Evolutionary conservation across 106 monocot genomes (phyloP).

Genomic region (Hemerocallis citrina): DNA sequence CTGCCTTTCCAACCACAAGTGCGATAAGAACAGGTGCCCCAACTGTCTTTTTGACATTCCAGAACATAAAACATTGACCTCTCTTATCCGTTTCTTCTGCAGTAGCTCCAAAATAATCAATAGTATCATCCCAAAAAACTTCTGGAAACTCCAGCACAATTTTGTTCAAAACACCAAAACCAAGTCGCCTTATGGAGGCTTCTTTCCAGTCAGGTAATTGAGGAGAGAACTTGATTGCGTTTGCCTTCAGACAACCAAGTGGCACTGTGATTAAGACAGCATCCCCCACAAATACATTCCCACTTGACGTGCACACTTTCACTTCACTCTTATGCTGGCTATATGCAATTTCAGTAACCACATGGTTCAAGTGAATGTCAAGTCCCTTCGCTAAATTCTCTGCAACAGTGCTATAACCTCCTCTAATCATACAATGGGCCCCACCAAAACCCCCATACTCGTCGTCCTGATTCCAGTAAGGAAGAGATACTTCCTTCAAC

Average conservation of each 20-base stretch:
- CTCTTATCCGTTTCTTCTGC: constrained; percentile 67
- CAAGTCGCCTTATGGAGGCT: constrained; percentile 72
- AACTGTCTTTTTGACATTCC: constrained; percentile 98
- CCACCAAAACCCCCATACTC: constrained; percentile 97
- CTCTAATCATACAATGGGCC: constrained; percentile 99
- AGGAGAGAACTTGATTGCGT: constrained; percentile 74
- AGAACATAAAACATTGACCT: constrained; percentile 97
- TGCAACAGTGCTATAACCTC: constrained; percentile 69
- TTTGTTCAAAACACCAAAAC: constrained; percentile 97
- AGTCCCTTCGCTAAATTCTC: constrained; percentile 70
- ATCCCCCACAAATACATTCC: constrained; percentile 64
- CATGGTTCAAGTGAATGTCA: constrained; percentile 63
- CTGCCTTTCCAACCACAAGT: constrained; percentile 92
- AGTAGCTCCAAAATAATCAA: constrained; percentile 99
- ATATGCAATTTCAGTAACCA: constrained; percentile 64
- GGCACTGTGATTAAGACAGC: constrained; percentile 90
- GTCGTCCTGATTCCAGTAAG: constrained; percentile 99
- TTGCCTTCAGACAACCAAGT: constrained; percentile 89
- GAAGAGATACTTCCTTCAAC: constrained; percentile 87
- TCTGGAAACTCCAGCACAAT: constrained; percentile 82
- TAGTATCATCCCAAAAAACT: constrained; percentile 92
- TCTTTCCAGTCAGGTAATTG: constrained; percentile 82
- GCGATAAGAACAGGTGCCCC: constrained; percentile 95
- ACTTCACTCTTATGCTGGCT: constrained; percentile 29
- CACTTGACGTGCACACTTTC: constrained; percentile 62